phyloP scores from a whole-genome alignment of 2,329 filamentous ascomycete genomes.

The Camillea tinctor region DNA sequence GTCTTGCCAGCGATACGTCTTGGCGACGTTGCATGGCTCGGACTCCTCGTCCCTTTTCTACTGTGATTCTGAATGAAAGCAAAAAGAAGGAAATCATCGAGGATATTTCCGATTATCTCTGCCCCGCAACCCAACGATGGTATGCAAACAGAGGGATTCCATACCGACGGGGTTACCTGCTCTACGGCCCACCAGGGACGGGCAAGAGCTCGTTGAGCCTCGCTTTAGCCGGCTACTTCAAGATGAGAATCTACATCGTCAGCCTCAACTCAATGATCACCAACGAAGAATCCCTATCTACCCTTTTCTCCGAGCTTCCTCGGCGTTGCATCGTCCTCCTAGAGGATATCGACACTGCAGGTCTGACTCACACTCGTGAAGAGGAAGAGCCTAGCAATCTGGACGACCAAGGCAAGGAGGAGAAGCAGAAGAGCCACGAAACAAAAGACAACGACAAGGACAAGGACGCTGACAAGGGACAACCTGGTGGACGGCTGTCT shows the following conservation, averaged over 20 bases:
- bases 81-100: conserved; percentile 59
- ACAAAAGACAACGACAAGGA: too few relatives aligned
- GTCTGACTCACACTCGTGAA: conserved; percentile 61
- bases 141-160: conserved; percentile 83
- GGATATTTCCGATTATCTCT: conserved; percentile 63
- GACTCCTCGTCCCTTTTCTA: conserved; percentile 60
- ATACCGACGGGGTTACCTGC: conserved; percentile 79
- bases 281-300: conserved; percentile 63
- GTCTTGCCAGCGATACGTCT: conserved; percentile 39
- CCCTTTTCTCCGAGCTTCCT: conserved; percentile 66
- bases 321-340: conserved; percentile 70
- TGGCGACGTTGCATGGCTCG: conserved; percentile 65
- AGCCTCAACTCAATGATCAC: conserved; percentile 62
- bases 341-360: conserved; percentile 74
- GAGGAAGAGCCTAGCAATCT: conserved; percentile 20
- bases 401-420: conserved; percentile 27
- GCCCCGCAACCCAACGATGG: conserved; percentile 67
- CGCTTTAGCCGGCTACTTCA: conserved; percentile 68
- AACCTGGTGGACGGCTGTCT: conserved; percentile 57
- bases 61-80: conserved; percentile 62
- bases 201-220: conserved; percentile 74
- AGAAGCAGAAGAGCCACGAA: conserved; percentile 17
- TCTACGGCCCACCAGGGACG: conserved; percentile 77
- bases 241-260: conserved; percentile 70
- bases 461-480: not conserved